Percentiles rank a stretch among this genome's conserved stretches.
phyloP scores from a whole-genome alignment of 352 stramenopile species.

The Elongisporangium anandrum region DNA sequence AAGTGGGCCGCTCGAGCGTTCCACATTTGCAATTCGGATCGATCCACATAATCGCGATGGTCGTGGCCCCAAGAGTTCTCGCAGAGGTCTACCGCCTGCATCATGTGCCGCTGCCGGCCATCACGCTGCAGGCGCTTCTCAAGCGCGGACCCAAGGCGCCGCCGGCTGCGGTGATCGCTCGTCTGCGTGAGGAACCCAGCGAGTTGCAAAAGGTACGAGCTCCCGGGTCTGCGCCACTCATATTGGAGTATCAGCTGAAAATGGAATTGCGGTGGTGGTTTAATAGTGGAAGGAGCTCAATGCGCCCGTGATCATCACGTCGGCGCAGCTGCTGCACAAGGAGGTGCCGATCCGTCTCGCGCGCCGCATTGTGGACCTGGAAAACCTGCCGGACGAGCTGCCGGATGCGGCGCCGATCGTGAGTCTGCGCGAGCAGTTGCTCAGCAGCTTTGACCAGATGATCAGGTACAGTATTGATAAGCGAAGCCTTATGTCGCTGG shows the following conservation, averaged over 20 bases:
- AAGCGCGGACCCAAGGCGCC: slow-evolving; percentile 55
- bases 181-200: slow-evolving; percentile 43
- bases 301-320: slow-evolving; percentile 67
- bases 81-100: slow-evolving; percentile 81
- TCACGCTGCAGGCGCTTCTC: slow-evolving; percentile 74
- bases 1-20: background rate
- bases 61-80: slow-evolving; percentile 53
- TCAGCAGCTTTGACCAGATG: slow-evolving; percentile 73
- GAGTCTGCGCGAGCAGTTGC: slow-evolving; percentile 52
- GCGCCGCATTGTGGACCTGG: slow-evolving; percentile 76
- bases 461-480: too few species aligned
- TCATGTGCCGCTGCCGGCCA: slow-evolving; percentile 73
- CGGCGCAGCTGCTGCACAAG: slow-evolving; percentile 68
- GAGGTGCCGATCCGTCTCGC: slow-evolving; percentile 79
- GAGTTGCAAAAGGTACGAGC: slow-evolving; percentile 28
- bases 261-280: too few species aligned
- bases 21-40: background rate
- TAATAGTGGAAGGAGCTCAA: slow-evolving; percentile 60
- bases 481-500: background rate
- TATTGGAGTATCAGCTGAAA: background rate
- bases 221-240: too few species aligned
- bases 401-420: slow-evolving; percentile 54
- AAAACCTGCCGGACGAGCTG: slow-evolving; percentile 73
- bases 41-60: slow-evolving; percentile 21
- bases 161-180: slow-evolving; percentile 30